These are phyloP conservation scores for Eucalyptus pumila DNA, from an alignment of 345 rosid species.

Conservation along the genomic window DNA sequence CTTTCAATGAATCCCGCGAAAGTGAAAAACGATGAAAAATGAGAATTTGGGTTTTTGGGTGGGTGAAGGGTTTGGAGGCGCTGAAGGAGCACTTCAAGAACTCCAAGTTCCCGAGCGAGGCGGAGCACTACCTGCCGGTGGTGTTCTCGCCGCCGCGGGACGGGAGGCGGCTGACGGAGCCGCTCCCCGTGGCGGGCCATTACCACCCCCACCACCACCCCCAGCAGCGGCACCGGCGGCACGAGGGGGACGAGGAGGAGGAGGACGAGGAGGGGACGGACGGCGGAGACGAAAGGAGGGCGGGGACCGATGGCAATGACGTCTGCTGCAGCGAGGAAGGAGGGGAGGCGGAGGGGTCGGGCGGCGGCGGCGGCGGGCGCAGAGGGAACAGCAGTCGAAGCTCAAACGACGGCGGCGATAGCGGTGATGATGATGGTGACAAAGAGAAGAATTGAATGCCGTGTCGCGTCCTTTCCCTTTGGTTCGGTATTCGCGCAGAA, in stretches of 20 bases:
- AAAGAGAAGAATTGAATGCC: not conserved
- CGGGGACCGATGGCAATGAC: not conserved
- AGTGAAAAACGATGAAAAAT: not conserved
- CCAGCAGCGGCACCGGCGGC: not conserved
- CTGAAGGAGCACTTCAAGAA: constrained; percentile 80
- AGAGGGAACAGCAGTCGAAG: not conserved
- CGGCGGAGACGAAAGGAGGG: not conserved
- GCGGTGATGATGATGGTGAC: constrained; percentile 7
- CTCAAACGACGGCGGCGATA: constrained; percentile 29
- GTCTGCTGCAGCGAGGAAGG: not conserved
- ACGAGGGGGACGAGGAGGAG: not conserved
- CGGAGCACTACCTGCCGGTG: constrained; percentile 64
- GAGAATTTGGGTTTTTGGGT: not conserved
- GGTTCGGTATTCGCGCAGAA: not conserved
- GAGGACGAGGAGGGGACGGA: not conserved
- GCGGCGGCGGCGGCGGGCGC: not conserved
- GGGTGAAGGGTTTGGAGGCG: constrained; percentile 63
- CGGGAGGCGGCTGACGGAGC: constrained; percentile 46
- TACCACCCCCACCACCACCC: not conserved
- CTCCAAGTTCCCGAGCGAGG: constrained; percentile 63
- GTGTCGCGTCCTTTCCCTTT: not conserved
- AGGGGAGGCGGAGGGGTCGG: not conserved
- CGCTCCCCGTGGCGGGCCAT: constrained; percentile 26
- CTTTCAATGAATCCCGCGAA: not conserved
- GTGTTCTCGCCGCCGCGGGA: constrained; percentile 81